phyloP scores from a whole-genome alignment of 2,329 filamentous ascomycete genomes.

The Epicoccum sorghinum region DNA sequence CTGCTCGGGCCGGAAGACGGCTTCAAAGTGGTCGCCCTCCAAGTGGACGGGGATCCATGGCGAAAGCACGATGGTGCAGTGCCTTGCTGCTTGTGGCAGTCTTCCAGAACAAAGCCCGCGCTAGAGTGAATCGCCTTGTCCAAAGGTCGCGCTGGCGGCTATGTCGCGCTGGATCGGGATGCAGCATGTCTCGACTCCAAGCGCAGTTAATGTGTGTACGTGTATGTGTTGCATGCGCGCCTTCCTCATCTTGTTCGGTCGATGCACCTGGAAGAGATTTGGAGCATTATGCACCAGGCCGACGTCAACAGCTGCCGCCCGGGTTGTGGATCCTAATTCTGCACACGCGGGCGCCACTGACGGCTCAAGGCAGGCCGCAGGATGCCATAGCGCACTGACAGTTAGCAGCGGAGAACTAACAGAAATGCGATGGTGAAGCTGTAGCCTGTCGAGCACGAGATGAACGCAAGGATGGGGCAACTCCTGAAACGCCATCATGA shows the following conservation, averaged over 20 bases:
- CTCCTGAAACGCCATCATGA: conserved; percentile 33
- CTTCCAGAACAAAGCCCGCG: conserved; percentile 32
- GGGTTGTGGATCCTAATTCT: conserved; percentile 31
- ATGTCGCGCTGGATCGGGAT: conserved; percentile 12
- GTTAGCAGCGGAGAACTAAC: conserved; percentile 35
- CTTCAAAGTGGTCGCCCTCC: conserved; percentile 28
- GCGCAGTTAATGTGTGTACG: conserved; percentile 3
- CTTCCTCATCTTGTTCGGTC: conserved; percentile 6
- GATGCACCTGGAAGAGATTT: conserved; percentile 5
- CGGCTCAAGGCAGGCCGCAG: conserved; percentile 40
- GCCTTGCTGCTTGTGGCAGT: conserved; percentile 34
- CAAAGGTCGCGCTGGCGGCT: conserved; percentile 22
- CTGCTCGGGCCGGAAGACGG: conserved; percentile 28
- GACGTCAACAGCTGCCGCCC: conserved; percentile 10
- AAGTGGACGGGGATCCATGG: conserved; percentile 23
- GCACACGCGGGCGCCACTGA: conserved; percentile 41
- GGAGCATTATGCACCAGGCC: conserved; percentile 9
- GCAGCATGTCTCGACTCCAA: conserved; percentile 1
- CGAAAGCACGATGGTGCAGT: conserved; percentile 23
- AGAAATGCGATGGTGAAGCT: conserved; percentile 37
- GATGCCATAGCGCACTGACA: conserved; percentile 38
- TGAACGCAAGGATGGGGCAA: conserved; percentile 41
- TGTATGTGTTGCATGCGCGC: background rate
- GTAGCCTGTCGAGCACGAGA: conserved; percentile 32
- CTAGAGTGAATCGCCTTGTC: conserved; percentile 18